Evolutionary conservation across 371 early-diverging fungal genomes (phyloP).

Genomic region (Apophysomyces trapeziformis): DNA sequence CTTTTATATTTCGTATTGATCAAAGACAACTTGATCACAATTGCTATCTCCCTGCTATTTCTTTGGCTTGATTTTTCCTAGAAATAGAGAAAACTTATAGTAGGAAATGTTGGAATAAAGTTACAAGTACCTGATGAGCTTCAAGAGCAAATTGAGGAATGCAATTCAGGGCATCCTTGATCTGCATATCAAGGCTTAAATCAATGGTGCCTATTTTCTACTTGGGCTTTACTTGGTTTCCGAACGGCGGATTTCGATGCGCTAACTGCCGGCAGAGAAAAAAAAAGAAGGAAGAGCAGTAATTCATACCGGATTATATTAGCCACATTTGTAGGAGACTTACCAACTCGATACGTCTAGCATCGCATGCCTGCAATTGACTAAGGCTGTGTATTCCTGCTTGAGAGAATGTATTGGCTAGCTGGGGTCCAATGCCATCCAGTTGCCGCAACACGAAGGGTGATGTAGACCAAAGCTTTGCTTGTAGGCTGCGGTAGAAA

Average conservation of each 20-base stretch:
- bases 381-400: slow-evolving; percentile 42
- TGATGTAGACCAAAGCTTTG: slow-evolving; percentile 47
- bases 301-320: not conserved
- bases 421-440: slow-evolving; percentile 44
- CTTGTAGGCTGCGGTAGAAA: slow-evolving; percentile 43
- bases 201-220: not conserved
- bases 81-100: not conserved
- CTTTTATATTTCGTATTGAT: slow-evolving; percentile 19
- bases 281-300: slow-evolving; percentile 1
- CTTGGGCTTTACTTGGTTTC: slow-evolving; percentile 35
- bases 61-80: not conserved
- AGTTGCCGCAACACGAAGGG: slow-evolving; percentile 43
- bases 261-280: slow-evolving; percentile 30
- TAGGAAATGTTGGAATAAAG: not conserved
- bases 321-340: not conserved
- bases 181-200: not conserved
- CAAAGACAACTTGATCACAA: slow-evolving; percentile 21
- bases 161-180: slow-evolving; percentile 19
- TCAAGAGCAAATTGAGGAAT: slow-evolving; percentile 24
- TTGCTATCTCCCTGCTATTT: slow-evolving; percentile 2
- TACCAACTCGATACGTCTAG: slow-evolving; percentile 51
- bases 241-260: slow-evolving; percentile 58
- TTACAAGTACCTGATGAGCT: not conserved
- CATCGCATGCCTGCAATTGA: slow-evolving; percentile 39
- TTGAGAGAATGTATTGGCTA: slow-evolving; percentile 31